A percentile compares a stretch with the other conserved stretches of the same genome.
phyloP scores from a whole-genome alignment of 2,329 filamentous ascomycete genomes.

The Pseudogymnoascus destructans region DNA sequence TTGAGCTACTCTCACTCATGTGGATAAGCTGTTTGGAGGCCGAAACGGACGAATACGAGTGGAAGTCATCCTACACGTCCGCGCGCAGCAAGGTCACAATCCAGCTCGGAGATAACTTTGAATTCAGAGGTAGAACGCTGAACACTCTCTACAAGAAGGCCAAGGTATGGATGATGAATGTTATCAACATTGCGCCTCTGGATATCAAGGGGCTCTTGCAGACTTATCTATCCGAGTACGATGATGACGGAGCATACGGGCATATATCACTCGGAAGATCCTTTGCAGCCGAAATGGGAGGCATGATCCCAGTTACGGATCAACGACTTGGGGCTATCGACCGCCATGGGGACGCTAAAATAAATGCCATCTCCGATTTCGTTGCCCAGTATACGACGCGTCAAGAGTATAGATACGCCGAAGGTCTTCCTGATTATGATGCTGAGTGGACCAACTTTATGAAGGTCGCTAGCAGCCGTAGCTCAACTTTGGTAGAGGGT shows the following conservation, averaged over 20 bases:
- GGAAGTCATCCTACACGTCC: constrained; percentile 69
- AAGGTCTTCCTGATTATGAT: constrained; percentile 57
- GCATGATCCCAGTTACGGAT: constrained; percentile 72
- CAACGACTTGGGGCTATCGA: constrained; percentile 76
- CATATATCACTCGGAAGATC: constrained; percentile 87
- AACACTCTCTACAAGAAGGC: constrained; percentile 65
- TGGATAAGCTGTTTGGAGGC: constrained; percentile 90
- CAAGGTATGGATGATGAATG: constrained; percentile 64
- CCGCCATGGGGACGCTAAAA: constrained; percentile 53
- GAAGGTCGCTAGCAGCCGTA: constrained; percentile 40
- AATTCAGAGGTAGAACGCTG: constrained; percentile 66
- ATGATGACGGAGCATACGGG: constrained; percentile 81
- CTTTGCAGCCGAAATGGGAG: constrained; percentile 87
- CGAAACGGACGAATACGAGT: constrained; percentile 87
- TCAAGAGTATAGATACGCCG: constrained; percentile 86
- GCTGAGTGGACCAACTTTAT: constrained; percentile 51
- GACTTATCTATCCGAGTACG: constrained; percentile 90
- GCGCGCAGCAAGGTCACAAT: constrained; percentile 65
- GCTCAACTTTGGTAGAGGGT: constrained; percentile 27
- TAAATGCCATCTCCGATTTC: constrained; percentile 92
- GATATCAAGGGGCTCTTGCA: constrained; percentile 93
- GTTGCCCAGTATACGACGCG: constrained; percentile 94
- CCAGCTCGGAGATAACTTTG: constrained; percentile 87
- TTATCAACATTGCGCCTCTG: constrained; percentile 73
- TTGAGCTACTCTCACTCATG: constrained; percentile 87